Base-by-base conservation (phyloP, 306 rosid species). In the Sindora glabra region DNA sequence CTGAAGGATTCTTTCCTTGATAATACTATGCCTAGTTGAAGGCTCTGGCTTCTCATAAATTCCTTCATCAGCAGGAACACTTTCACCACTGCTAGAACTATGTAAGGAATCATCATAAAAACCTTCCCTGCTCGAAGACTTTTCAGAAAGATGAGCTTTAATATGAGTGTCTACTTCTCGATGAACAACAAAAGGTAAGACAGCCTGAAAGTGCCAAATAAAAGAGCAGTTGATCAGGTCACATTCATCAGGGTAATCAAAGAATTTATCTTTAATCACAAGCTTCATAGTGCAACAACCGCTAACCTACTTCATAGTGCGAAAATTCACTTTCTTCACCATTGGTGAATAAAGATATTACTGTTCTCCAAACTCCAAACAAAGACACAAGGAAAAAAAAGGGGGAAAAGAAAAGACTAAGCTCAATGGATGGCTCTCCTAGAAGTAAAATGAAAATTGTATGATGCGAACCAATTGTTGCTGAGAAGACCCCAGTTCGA, bases 111-210 rank as follows among this genome's bases (percentile, higher is more conserved):
- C 39, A 52, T 64, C 67, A 19, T 74, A 62, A 30, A 77, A 42
- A 57, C 77, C 61, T 65, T 67, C 74, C 67, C 50, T 53, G 40
- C 62, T 59, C 56, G 40, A 69, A 68, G 83, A 37, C 73, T 81
- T 86, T 67, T 74, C 65, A 22, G 98, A 92, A 56, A 72, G 82
- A 63, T 88, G 79, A 49, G 83, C 74, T 48, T 46, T 74, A 62
- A 92, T 94, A 81, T 78, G 86, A 46, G 64, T 48, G 44, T 88
- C 89, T 64, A 88, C 94, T 67, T 86, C 95, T 67, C 71, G 74
- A 58, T 81, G 92, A 49, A 92, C 75, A 62, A 81, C 85, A 54
- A 42, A 76, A 41, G 98, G 96, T 65, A 92, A 76, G 68, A 77
- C 65, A 67, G 88, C 98, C 98, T 92, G 56, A 30, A 74, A 13